These are phyloP conservation scores for Jamesozyma gamospora DNA, from an alignment of 805 yeast genomes.

Conservation along the genomic window DNA sequence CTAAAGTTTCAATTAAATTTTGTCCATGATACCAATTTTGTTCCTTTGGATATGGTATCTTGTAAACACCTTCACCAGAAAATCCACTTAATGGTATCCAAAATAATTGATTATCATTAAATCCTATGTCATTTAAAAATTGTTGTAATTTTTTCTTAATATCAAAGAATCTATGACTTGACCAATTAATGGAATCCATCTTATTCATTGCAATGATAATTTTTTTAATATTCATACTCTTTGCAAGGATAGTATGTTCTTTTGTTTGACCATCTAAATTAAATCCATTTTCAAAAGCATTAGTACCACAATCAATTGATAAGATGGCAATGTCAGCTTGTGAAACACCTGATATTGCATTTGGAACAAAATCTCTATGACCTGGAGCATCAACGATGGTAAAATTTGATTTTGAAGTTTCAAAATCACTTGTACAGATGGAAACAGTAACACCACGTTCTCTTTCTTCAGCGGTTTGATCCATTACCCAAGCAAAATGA, in stretches of 20 bases:
- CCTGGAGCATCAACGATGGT: constrained; percentile 99
- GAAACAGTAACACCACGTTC: constrained; percentile 98
- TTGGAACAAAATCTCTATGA: constrained; percentile 95
- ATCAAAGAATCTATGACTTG: constrained; percentile 83
- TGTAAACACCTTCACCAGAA: constrained; percentile 93
- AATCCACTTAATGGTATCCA: constrained; percentile 96
- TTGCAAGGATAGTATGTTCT: constrained; percentile 92
- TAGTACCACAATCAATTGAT: constrained; percentile 93
- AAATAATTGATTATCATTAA: constrained; percentile 64
- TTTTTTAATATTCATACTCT: constrained; percentile 91
- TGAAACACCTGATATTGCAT: constrained; percentile 98
- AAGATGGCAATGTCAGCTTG: constrained; percentile 97
- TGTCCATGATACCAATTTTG: constrained; percentile 93
- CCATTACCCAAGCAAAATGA: constrained; percentile 99
- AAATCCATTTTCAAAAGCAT: constrained; percentile 97
- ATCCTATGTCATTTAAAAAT: constrained; percentile 80
- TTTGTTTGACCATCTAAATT: constrained; percentile 98
- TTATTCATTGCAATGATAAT: constrained; percentile 81
- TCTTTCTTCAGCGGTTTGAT: constrained; percentile 96
- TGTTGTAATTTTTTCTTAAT: constrained; percentile 69
- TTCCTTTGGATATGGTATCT: constrained; percentile 39
- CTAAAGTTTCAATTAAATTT: constrained; percentile 74
- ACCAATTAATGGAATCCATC: constrained; percentile 90
- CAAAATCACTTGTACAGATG: constrained; percentile 93
- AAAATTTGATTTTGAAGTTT: constrained; percentile 88